phyloP scores from a whole-genome alignment of 2,329 filamentous ascomycete genomes.

The Tolypocladium nubicola region DNA sequence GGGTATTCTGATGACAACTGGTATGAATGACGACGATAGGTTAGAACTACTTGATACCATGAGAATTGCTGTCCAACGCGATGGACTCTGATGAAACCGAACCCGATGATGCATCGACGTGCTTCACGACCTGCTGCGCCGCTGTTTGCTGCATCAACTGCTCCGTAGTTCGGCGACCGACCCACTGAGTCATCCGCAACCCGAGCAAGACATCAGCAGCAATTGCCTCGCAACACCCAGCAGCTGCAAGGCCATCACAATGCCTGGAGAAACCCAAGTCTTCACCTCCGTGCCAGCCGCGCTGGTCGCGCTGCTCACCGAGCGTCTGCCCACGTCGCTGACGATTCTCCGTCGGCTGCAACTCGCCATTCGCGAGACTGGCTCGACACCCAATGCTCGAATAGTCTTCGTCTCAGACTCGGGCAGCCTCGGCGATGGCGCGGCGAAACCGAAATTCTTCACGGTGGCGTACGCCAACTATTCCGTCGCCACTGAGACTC shows the following conservation, averaged over 20 bases:
- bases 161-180: background rate
- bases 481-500: conserved; percentile 49
- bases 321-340: conserved; percentile 46
- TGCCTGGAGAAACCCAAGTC: conserved; percentile 5
- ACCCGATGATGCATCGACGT: too few relatives aligned
- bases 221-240: background rate
- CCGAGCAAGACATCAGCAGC: background rate
- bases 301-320: conserved; percentile 36
- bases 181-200: background rate
- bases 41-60: background rate
- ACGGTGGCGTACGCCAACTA: conserved; percentile 52
- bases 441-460: conserved; percentile 22
- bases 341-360: conserved; percentile 53
- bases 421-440: background rate
- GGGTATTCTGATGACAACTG: background rate
- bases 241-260: background rate
- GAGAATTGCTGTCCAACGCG: background rate
- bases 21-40: background rate
- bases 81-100: background rate
- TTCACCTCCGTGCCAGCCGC: conserved; percentile 18
- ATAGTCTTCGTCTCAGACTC: conserved; percentile 26
- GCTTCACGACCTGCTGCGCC: too few relatives aligned
- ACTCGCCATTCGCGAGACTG: conserved; percentile 34
- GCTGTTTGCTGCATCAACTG: too few relatives aligned
- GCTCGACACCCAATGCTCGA: conserved; percentile 30